Conservation (phyloP, 805 yeast genomes). For the Suhomyces kilbournensis region DNA sequence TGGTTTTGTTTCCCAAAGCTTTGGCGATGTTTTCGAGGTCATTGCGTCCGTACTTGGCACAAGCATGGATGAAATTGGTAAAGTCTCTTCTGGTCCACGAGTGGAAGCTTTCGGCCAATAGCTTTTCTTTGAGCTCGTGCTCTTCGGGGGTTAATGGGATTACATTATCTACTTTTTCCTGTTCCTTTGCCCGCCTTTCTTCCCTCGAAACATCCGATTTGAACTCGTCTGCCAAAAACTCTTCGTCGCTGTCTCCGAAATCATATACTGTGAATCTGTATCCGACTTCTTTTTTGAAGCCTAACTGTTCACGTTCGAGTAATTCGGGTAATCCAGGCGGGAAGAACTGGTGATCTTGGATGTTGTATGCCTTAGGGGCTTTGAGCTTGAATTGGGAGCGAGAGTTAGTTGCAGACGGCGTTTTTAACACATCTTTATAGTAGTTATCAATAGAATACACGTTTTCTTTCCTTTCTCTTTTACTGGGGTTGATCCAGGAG, state of each 20-base stretch:
- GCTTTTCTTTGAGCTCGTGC: constrained; percentile 47
- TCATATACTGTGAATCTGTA: constrained; percentile 59
- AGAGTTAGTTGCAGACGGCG: constrained; percentile 27
- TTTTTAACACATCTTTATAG: constrained; percentile 62
- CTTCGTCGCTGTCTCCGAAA: constrained; percentile 55
- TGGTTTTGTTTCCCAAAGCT: constrained; percentile 54
- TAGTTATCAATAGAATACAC: constrained; percentile 75
- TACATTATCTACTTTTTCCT: constrained; percentile 51
- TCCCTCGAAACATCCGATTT: constrained; percentile 35
- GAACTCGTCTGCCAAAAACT: constrained; percentile 46
- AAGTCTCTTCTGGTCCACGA: constrained; percentile 77
- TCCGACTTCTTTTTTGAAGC: constrained; percentile 57
- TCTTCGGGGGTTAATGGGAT: constrained; percentile 65
- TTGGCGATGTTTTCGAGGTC: constrained; percentile 48
- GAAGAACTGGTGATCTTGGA: constrained; percentile 75
- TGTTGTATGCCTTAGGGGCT: constrained; percentile 61
- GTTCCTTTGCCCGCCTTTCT: constrained; percentile 46
- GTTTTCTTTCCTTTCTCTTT: constrained; percentile 74
- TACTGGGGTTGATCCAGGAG: constrained; percentile 72
- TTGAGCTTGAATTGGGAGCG: constrained; percentile 32
- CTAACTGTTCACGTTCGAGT: constrained; percentile 62
- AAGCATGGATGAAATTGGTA: constrained; percentile 64
- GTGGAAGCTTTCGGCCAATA: constrained; percentile 56
- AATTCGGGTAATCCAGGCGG: constrained; percentile 51
- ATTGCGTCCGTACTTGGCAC: constrained; percentile 64